Evolutionary conservation across 2,329 filamentous ascomycete genomes (phyloP), one percentile per base, ranked within the genome.

Genomic region (Pseudocercospora pini-densiflorae): DNA sequence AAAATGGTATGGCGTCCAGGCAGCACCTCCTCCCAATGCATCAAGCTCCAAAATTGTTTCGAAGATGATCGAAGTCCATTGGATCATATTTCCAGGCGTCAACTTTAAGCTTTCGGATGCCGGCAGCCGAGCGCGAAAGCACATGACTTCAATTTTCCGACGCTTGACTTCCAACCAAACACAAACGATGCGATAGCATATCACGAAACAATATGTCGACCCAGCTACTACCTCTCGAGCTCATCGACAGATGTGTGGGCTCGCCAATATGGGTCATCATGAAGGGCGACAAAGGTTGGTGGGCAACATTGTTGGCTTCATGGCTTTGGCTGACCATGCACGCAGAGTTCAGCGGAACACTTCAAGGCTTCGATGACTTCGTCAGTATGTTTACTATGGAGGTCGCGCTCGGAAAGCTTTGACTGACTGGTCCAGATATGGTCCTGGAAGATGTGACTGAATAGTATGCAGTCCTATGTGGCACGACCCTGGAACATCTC

Each of bases 221-320:
- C 9, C 75, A 76, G 67, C 70, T 81, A 16, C 74, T 81, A 19
- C 80, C 80, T 19, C 73, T 81, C 54, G 95, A 99, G 82, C 89
- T 99, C 78, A 98, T 99, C 80, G 95, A 99, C 85, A 97, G 97
- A 82, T 99, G 95, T 79, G 94, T 99, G 72, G 95, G 95, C 68
- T 98, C 94, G 62, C 91, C 91, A 75, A 98, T 99, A 80, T 97
- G 94, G 94, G 94, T 99, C 70, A 89, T 99, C 75, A 99, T 99
- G 95, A 99, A 99, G 83, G 93, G 94, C 72, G 95, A 98, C 79
- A 98, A 97, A 85, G 95, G 95, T 97, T 82, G 40, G 79, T 68
- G 47, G 45, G 14, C 9, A 27, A 27, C 3, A 7, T 10, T 8
- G 16, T 58, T 23, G 8, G 9, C 19, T 1, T 10, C 19, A 23